A percentile compares a stretch with the other conserved stretches of the same genome.
Evolutionary conservation across 495 filamentous ascomycete genomes (phyloP).

Genomic region (Penicillium tannophilum): DNA sequence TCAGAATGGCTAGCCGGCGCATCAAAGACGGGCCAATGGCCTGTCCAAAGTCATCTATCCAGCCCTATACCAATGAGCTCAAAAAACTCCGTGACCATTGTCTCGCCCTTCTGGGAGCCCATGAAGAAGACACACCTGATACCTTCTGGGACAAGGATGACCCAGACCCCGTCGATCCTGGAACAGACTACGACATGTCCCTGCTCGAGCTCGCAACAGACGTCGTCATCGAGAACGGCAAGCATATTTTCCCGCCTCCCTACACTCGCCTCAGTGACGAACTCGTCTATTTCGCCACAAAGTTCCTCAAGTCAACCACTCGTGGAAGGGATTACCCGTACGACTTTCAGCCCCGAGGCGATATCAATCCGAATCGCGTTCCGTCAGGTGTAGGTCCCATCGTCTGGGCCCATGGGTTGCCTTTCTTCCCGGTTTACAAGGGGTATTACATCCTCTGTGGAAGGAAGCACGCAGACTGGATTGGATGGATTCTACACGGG

Average conservation of each 20-base stretch:
- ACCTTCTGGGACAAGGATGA: constrained; percentile 1
- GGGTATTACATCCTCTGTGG: constrained; percentile 29
- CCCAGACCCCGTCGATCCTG: background rate
- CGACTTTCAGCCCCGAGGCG: constrained; percentile 16
- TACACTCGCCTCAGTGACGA: constrained; percentile 26
- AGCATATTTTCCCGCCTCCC: constrained; percentile 13
- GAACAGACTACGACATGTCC: background rate
- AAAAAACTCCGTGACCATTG: no score
- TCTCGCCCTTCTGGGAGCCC: no score
- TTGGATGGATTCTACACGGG: constrained; percentile 9
- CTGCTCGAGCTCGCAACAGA: constrained; percentile 1
- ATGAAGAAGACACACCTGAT: background rate
- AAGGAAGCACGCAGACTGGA: constrained; percentile 14
- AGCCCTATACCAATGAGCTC: no score
- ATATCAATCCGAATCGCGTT: constrained; percentile 20
- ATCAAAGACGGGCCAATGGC: no score
- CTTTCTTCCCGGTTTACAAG: constrained; percentile 25
- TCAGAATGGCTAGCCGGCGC: no score
- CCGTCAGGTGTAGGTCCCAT: constrained; percentile 18
- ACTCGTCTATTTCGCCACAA: constrained; percentile 28
- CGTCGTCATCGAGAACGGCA: background rate
- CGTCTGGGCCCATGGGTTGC: constrained; percentile 27
- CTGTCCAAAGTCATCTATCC: no score
- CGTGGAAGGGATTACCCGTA: constrained; percentile 19
- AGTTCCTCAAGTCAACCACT: constrained; percentile 2